Percentiles rank a stretch among this genome's conserved stretches.
Conservation (phyloP, 371 early-diverging fungal species). For the Circinella minor region DNA sequence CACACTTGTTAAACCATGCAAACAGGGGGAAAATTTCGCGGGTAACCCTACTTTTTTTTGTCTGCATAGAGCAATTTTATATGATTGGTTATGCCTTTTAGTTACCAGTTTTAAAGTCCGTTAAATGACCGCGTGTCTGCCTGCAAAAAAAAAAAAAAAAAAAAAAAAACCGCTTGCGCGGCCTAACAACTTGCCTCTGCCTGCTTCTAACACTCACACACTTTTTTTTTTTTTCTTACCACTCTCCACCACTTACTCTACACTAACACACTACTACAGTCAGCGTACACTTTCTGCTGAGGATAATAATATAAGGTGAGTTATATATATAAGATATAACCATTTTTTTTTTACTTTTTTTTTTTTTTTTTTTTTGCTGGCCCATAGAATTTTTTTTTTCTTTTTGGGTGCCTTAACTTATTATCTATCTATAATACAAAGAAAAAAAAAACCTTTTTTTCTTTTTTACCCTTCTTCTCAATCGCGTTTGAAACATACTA, state of each 20-base stretch:
- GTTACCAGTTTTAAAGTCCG: background rate
- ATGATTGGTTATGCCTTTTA: background rate
- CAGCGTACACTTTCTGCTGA: constrained; percentile 12
- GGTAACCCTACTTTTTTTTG: too few species aligned
- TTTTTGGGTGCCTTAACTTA: background rate
- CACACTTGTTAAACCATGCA: too few species aligned
- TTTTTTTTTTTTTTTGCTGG: background rate
- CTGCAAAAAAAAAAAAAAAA: background rate
- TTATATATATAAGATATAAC: background rate
- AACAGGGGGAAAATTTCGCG: too few species aligned
- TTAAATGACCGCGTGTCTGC: background rate
- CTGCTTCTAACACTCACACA: constrained; percentile 6
- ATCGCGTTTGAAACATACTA: background rate
- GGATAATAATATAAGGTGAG: constrained; percentile 7
- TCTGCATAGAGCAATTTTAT: too few species aligned
- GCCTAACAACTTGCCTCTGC: background rate
- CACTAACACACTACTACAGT: constrained; percentile 1
- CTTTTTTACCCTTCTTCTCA: background rate
- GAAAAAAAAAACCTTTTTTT: background rate
- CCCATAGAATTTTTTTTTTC: background rate
- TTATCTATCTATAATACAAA: too few species aligned
- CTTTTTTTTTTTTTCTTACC: background rate
- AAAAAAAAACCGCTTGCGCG: background rate
- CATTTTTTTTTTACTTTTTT: background rate
- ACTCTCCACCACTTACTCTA: background rate